Base-by-base conservation (phyloP, 2,329 filamentous ascomycete genomes). In the Nigrospora oryzae region DNA sequence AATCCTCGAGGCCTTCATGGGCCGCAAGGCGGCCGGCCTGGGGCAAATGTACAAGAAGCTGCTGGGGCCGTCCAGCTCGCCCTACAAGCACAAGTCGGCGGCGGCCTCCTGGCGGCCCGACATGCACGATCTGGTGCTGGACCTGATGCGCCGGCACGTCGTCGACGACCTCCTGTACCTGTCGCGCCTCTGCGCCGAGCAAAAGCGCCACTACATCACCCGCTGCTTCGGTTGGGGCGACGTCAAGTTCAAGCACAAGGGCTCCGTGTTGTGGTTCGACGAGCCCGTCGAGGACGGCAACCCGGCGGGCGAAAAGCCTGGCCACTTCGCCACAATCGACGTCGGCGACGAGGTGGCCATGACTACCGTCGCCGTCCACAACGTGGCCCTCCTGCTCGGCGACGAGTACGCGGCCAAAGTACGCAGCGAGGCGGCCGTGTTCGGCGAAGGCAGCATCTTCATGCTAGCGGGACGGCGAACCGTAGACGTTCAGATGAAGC, bases 51-150 rank as follows among this genome's bases (percentile, higher is more conserved):
- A 44, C 14, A 43, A 39, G 33, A 40, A 39, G 14, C 42, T 56
- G 37, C 46, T 54, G 16, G 45, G 42, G 23, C 45, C 42, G 5
- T 43, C 44, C 5, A 51, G 23, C 32, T 49, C 52, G 16, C 43
- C 41, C 14, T 56, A 54, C 37, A 42, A 19, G 6, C 14, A 11
- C 13, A 15, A 56, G 23, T 15, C 32, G 0, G 8, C 13, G 2
- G 48, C 44, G n/a, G 59, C 62, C 10, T 59, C 66, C 19, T 79
- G 70, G 71, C 70, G 78, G 30, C 36, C 62, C 5, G 77, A 81
- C 51, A 84, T 84, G 78, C 66, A 71, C 32, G 59, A 64, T 0
- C 64, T 75, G 23, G 54, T 84, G 0, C 61, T 82, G 4, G 58
- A 66, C 6, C 61, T 73, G 46, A 64, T 82, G 61, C 71, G 75